phyloP scores from a whole-genome alignment of 2,329 filamentous ascomycete genomes.

The Claviceps maximensis region DNA sequence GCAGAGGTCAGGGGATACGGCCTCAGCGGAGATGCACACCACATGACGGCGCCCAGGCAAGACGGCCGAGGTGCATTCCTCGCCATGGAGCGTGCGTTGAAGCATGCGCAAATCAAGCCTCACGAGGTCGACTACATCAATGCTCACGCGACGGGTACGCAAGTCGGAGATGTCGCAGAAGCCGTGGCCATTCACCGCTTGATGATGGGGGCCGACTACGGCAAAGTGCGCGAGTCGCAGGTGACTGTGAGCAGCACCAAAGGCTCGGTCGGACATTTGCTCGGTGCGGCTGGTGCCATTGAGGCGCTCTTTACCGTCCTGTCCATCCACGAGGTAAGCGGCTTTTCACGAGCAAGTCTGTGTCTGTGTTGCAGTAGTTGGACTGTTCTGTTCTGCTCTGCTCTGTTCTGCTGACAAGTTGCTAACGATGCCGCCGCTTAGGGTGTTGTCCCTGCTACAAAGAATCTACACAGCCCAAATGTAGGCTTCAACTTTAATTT shows the following conservation, averaged over 20 bases:
- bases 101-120: constrained; percentile 56
- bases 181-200: constrained; percentile 68
- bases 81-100: constrained; percentile 76
- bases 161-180: constrained; percentile 77
- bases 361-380: no score
- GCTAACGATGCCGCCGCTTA: constrained; percentile 25
- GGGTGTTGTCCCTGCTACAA: constrained; percentile 71
- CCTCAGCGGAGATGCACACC: constrained; percentile 77
- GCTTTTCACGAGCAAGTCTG: constrained; percentile 7
- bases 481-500: constrained; percentile 72
- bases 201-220: constrained; percentile 61
- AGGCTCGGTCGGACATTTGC: constrained; percentile 78
- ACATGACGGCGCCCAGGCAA: constrained; percentile 80
- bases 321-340: constrained; percentile 59
- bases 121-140: constrained; percentile 78
- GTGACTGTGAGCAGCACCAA: constrained; percentile 90
- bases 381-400: background rate
- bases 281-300: constrained; percentile 82
- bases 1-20: constrained; percentile 85
- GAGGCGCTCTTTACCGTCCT: constrained; percentile 80
- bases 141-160: constrained; percentile 83
- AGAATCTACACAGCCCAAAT: constrained; percentile 61
- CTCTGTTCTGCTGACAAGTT: background rate
- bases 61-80: constrained; percentile 70
- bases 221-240: constrained; percentile 43